Evolutionary conservation across 805 yeast genomes (phyloP), one percentile per base, ranked within the genome.

Genomic region (Saturnispora serradocipensis): DNA sequence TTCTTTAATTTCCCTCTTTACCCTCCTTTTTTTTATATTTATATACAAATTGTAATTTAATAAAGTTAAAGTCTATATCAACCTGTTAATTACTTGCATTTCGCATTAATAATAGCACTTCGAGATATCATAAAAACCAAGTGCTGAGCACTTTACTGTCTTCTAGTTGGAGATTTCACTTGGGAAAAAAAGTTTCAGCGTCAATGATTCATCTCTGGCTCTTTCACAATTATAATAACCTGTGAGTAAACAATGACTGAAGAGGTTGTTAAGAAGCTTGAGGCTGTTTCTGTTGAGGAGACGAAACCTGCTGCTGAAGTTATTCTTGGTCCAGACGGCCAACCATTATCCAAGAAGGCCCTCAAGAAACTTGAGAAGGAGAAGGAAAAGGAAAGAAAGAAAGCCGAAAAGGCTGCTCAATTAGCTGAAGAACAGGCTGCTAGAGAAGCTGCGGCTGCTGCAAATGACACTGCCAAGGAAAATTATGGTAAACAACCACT

Each of bases 361-460:
- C 73, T 93, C 62, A 93, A 93, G 78, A 93, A 93, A 74, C 78
- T 93, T 56, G 93, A 86, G 68, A 91, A 91, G 65, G 96, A 88
- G 70, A 81, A 78, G 65, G 97, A 90, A 71, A 91, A 91, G 75
- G 95, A 84, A 59, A 82, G 78, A 65, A 91, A 90, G 77, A 90
- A 90, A 75, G 93, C 88, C 39, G 97, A 88, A 68, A 84, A 84
- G 63, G 97, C 93, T 49, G 95, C 86, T 38, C 87, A 87, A 70
- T 71, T 86, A 53, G 96, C 91, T 40, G 78, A 79, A 56, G 97
- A 89, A 68, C 85, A 84, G 70, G 95, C 90, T 56, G 90, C 84
- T 58, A 86, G 79, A 57, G 84, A 84, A 38, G 68, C 67, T 18
- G 77, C 73, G 48, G 84, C 83, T 43, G 80, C 81, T 44, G 93